phyloP scores from a whole-genome alignment of 1,284 basidiomycete genomes.

The Tremellales sp. region DNA sequence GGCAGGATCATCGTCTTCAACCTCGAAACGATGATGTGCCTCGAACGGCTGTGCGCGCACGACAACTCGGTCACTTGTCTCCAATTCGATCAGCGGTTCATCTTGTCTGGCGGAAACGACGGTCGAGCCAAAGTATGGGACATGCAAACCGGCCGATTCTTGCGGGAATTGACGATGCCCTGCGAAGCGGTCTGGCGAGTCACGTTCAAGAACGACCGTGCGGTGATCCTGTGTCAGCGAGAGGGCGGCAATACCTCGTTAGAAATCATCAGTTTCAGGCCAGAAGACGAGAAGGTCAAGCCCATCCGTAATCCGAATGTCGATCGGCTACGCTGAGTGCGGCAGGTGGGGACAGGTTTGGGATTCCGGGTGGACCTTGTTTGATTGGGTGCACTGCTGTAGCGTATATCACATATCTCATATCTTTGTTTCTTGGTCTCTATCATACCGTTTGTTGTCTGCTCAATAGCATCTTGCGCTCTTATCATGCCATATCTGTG shows the following conservation, averaged over 20 bases:
- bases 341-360: no score
- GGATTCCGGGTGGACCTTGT: no score
- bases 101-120: conserved; percentile 70
- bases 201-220: conserved; percentile 69
- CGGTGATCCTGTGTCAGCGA: conserved; percentile 77
- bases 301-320: no score
- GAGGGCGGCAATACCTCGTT: conserved; percentile 74
- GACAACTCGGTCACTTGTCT: conserved; percentile 86
- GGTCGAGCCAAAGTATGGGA: conserved; percentile 86
- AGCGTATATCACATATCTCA: no score
- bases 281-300: conserved; percentile 24
- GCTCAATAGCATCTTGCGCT: no score
- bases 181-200: conserved; percentile 88
- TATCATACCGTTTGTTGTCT: no score
- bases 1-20: conserved; percentile 89
- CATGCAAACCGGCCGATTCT: conserved; percentile 61
- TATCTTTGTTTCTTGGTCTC: no score
- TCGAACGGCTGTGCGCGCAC: conserved; percentile 60
- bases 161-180: conserved; percentile 69
- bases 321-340: no score
- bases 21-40: conserved; percentile 56
- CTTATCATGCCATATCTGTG: no score
- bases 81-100: conserved; percentile 77
- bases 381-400: no score
- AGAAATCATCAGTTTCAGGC: conserved; percentile 59